Base-by-base conservation (phyloP, 306 rosid genomes). In the Geum urbanum region DNA sequence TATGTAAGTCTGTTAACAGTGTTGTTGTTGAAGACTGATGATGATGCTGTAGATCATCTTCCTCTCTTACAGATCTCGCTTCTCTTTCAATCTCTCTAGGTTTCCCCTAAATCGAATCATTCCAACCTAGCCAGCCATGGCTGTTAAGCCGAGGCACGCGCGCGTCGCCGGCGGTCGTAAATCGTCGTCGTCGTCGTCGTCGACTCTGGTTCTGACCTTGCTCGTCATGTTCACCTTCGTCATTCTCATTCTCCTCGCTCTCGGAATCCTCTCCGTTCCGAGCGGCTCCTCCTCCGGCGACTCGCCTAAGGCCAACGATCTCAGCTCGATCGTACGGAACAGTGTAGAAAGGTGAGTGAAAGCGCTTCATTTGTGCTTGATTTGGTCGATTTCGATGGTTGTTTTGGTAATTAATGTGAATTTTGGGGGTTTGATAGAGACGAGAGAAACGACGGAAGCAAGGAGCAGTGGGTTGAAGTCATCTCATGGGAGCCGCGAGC, bases 401-500 rank as follows among this genome's bases (percentile, higher is more conserved):
- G 58, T 6, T 66, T 68, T 41, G 56, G 43, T 13, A 45, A 63
- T 74, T 35, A 22, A 19, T 72, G 48, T 52, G 67, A 54, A 5
- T 73, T 39, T 12, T 48, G 27, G 72, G 72, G 27, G 51, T 32
- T 57, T 7, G 9, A 8, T 68, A 87, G 88, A 51, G 72, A 6
- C 59, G 75, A 75, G 1, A 75, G 8, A 45, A 96, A 83, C 0
- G 86, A 90, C 2, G 88, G 83, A 46, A 76, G 58, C 13, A 79
- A 79, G 40, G 97, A 91, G 52, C 76, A 77, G 75, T 95, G 99
- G 99, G 95, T 89, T 47, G 99, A 95, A 85, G 78, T 87, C 24
- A 56, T 95, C 71, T 95, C 99, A 0, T 95, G 99, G 99, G 97
- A 95, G 88, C 99, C 99, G 48, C 77, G 99, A 84, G 97, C 99